These are phyloP conservation scores for Nigrospora oryzae DNA, from an alignment of 2,329 filamentous ascomycete species.

Conservation along the genomic window DNA sequence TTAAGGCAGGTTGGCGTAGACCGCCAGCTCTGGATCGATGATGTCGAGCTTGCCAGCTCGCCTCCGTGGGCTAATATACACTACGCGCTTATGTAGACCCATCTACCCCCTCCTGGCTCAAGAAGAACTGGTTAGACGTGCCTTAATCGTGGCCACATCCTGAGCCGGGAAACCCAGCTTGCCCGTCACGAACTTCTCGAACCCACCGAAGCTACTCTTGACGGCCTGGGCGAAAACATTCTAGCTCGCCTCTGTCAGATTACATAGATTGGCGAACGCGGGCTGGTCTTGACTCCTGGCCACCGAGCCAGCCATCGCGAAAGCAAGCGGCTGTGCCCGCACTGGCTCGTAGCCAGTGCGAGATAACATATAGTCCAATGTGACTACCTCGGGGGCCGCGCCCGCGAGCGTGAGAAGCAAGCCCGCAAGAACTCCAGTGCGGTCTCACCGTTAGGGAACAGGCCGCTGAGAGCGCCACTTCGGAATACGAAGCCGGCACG, in stretches of 20 bases:
- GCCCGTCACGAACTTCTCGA: constrained; percentile 36
- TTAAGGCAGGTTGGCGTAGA: too few relatives aligned
- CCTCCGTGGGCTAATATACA: too few relatives aligned
- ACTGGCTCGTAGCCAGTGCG: constrained; percentile 44
- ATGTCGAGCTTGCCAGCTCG: too few relatives aligned
- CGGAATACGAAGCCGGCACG: constrained; percentile 34
- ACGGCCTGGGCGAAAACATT: constrained; percentile 34
- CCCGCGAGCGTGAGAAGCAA: constrained; percentile 43
- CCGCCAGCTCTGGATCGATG: too few relatives aligned
- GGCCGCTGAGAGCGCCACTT: constrained; percentile 31
- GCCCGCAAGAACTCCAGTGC: constrained; percentile 42
- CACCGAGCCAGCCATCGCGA: constrained; percentile 28
- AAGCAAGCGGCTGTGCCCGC: constrained; percentile 35
- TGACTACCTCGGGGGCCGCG: constrained; percentile 29
- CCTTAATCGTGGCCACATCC: constrained; percentile 37
- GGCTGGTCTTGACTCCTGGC: constrained; percentile 26
- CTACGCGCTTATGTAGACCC: too few relatives aligned
- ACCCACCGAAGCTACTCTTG: constrained; percentile 35
- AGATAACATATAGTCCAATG: constrained; percentile 44
- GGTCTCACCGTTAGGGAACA: constrained; percentile 34
- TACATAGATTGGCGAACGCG: constrained; percentile 40
- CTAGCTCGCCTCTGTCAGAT: constrained; percentile 34
- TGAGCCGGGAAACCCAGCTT: constrained; percentile 35
- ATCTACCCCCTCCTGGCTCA: background rate
- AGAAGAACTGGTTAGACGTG: constrained; percentile 26